Base-by-base conservation (phyloP, 306 rosid genomes). In the Fagus crenata region DNA sequence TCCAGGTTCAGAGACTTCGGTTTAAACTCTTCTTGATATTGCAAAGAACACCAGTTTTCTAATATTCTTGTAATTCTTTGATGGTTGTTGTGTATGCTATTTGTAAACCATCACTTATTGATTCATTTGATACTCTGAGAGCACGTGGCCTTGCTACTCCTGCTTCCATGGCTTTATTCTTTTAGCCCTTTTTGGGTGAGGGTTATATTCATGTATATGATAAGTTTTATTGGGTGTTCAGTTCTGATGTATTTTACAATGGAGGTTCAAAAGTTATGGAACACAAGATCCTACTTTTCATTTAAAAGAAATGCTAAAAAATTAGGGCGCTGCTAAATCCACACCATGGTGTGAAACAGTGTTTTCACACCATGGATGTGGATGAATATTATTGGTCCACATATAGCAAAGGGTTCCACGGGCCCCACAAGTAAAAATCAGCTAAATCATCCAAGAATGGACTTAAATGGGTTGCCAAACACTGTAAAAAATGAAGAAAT, bases 91-190 rank as follows among this genome's bases (percentile, higher is more conserved):
- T 74, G 76, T 67, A n/a, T 64, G 69, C 4, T 76, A 74, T 81
- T 76, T 73, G 58, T 79, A 76, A 22, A 63, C 32, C 32, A 7
- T 61, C 8, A n/a, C 71, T 58, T 75, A 36, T 36, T 13, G 71
- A 77, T 76, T 71, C 49, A 61, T 51, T 78, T 79, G 69, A 35
- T 69, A 55, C 35, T 39, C 7, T 69, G 59, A 81, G 76, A 80
- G 72, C 78, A 22, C 28, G 67, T 41, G 31, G 51, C 56, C 61
- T 46, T 53, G 63, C 53, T 13, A 70, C 28, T 75, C 43, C 64
- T 54, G 35, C 73, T 72, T 77, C 77, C 77, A 74, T 82, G 77
- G 60, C 75, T 78, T 77, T 80, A 86, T 87, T 88, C 84, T 87
- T 85, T 85, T 78, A 73, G 61, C 69, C 90, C 86, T 69, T 51